phyloP scores from a whole-genome alignment of 164 flowering plant species.

The Vitis riparia region DNA sequence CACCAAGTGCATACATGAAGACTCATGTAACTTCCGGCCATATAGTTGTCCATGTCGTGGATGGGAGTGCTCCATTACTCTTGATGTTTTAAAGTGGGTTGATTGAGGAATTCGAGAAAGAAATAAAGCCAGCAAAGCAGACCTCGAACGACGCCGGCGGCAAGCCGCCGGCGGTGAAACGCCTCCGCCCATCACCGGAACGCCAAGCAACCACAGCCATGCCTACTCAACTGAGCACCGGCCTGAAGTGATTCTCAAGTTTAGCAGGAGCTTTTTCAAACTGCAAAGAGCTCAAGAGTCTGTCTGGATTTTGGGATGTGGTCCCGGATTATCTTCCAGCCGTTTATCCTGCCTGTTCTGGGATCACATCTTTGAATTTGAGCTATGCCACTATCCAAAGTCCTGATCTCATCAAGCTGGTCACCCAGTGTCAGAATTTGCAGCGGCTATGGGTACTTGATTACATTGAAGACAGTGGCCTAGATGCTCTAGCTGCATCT shows the following conservation, averaged over 20 bases:
- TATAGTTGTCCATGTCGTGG: too few relatives aligned
- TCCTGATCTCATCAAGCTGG: conserved; percentile 60
- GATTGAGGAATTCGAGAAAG: too few relatives aligned
- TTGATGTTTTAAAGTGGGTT: too few relatives aligned
- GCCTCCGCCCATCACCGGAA: too few relatives aligned
- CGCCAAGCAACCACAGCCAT: too few relatives aligned
- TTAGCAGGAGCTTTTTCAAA: conserved; percentile 59
- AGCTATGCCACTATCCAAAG: conserved; percentile 67
- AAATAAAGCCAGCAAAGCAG: too few relatives aligned
- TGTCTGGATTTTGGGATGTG: conserved; percentile 93
- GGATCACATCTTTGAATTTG: conserved; percentile 73
- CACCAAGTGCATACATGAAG: too few relatives aligned
- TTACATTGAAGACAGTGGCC: conserved; percentile 77
- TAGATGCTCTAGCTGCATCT: conserved; percentile 55
- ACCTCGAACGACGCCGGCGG: too few relatives aligned
- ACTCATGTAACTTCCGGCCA: too few relatives aligned
- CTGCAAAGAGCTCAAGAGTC: conserved; percentile 67
- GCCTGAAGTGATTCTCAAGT: conserved; percentile 52
- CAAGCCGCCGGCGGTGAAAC: too few relatives aligned
- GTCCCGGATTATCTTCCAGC: conserved; percentile 64
- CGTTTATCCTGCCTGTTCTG: conserved; percentile 54
- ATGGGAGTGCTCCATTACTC: too few relatives aligned
- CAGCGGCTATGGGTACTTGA: conserved; percentile 80
- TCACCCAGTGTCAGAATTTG: conserved; percentile 64
- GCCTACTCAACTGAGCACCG: conserved; percentile 58